Conservation (phyloP, 805 yeast genomes). For the Millerozyma miso region DNA sequence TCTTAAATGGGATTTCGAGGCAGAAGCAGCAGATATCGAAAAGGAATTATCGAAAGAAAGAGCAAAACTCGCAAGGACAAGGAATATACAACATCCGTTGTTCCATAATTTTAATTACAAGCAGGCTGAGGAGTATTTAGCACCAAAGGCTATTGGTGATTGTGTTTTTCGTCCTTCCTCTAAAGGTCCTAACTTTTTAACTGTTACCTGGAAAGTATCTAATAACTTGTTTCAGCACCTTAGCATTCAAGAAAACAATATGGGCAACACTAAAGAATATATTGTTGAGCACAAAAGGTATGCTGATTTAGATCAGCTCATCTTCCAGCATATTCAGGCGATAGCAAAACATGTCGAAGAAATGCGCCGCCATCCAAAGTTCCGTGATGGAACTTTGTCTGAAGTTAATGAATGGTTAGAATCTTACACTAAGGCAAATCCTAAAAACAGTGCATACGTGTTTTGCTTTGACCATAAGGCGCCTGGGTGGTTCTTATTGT, state of each 20-base stretch:
- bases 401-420: constrained; percentile 86
- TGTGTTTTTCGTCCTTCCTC: constrained; percentile 94
- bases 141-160: constrained; percentile 86
- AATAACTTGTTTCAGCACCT: constrained; percentile 88
- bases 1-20: constrained; percentile 74
- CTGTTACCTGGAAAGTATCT: constrained; percentile 95
- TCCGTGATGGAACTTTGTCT: constrained; percentile 69
- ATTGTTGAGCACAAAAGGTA: constrained; percentile 69
- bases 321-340: constrained; percentile 81
- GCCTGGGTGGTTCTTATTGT: constrained; percentile 89
- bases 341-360: constrained; percentile 79
- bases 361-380: constrained; percentile 83
- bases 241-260: constrained; percentile 73
- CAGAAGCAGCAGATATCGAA: constrained; percentile 63
- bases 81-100: constrained; percentile 87
- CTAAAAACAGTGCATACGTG: constrained; percentile 83
- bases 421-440: constrained; percentile 86
- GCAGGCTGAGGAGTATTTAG: constrained; percentile 92
- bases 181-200: constrained; percentile 79
- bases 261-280: constrained; percentile 54
- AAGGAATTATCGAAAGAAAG: constrained; percentile 58
- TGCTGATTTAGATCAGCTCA: constrained; percentile 88
- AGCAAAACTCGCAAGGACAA: constrained; percentile 62
- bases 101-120: constrained; percentile 76
- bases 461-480: constrained; percentile 85